phyloP scores from a whole-genome alignment of 495 filamentous ascomycete species.

The Podospora didyma region DNA sequence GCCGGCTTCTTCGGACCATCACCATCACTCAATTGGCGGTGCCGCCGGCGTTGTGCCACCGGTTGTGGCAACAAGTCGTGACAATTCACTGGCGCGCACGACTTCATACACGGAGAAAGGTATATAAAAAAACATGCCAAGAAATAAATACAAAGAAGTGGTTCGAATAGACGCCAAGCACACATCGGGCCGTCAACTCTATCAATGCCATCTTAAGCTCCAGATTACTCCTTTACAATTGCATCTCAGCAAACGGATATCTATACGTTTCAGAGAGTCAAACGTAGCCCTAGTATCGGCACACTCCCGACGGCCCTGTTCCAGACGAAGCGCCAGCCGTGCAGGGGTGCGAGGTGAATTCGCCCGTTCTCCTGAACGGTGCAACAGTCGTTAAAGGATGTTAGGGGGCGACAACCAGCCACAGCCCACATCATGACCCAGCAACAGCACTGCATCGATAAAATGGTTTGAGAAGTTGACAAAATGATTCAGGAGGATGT shows the following conservation, averaged over 20 bases:
- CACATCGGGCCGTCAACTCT: too few species aligned
- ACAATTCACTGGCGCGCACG: constrained; percentile 14
- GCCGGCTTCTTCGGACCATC: not conserved
- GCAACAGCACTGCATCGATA: not conserved
- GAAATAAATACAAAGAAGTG: not conserved
- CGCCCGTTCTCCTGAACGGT: constrained; percentile 7
- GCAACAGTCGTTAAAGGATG: constrained; percentile 14
- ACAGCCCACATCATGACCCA: not conserved
- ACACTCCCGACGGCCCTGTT: not conserved
- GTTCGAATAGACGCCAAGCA: not conserved
- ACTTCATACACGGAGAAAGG: not conserved
- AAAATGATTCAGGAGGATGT: not conserved
- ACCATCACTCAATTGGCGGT: too few species aligned
- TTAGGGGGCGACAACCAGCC: constrained; percentile 18
- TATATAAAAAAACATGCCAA: not conserved
- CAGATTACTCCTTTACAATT: too few species aligned
- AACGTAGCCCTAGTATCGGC: too few species aligned
- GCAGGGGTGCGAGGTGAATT: constrained; percentile 7
- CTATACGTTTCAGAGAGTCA: too few species aligned
- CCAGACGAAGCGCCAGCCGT: not conserved
- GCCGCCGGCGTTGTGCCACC: constrained; percentile 3
- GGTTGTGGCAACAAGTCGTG: constrained; percentile 23
- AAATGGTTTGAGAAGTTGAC: not conserved
- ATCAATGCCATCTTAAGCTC: too few species aligned
- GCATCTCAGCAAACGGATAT: too few species aligned